Evolutionary conservation across 2,329 filamentous ascomycete species (phyloP), one percentile per base, ranked within the genome.

Genomic region (Colletotrichum salicis): DNA sequence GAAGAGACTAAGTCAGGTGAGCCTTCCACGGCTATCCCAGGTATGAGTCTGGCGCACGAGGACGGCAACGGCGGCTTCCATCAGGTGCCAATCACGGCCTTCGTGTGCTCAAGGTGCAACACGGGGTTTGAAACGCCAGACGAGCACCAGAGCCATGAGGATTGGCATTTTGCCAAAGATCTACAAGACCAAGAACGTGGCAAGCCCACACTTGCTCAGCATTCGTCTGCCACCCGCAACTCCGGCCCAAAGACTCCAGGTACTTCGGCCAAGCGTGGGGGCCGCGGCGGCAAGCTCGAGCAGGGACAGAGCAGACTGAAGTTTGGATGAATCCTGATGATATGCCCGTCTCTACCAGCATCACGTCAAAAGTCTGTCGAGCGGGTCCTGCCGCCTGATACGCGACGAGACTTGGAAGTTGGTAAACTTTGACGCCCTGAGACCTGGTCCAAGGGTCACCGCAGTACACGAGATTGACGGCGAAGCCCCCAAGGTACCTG

Each of bases 141-240:
- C 67, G 87, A 88, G 76, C 79, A 90, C 58, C 88, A 91, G 75
- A 95, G 93, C 82, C 96, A 99, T 80, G 86, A 92, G 65, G 96
- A 99, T 80, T 98, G 95, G 92, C 96, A 99, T 82, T 92, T 97
- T 82, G 96, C 96, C 57, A 94, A 93, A 82, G 93, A 96, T 76
- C 86, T 99, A 35, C 92, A 95, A 74, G 88, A 91, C 2, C 81
- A 86, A 69, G 88, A 92, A 83, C 86, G 87, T 86, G 85, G 82
- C 81, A 84, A 75, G 70, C 77, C 80, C 72, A 77, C 80, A 84
- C 85, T 86, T 80, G 85, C 78, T 75, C 81, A 80, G 65, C 79
- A 79, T 70, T 73, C 77, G 74, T 74, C 76, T 73, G 70, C 79
- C 75, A 79, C 77, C 73, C 78, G 77, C 77, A 82, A 72, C 75